These are phyloP conservation scores for Candida mattraensis DNA, from an alignment of 805 yeast species.

Conservation along the genomic window DNA sequence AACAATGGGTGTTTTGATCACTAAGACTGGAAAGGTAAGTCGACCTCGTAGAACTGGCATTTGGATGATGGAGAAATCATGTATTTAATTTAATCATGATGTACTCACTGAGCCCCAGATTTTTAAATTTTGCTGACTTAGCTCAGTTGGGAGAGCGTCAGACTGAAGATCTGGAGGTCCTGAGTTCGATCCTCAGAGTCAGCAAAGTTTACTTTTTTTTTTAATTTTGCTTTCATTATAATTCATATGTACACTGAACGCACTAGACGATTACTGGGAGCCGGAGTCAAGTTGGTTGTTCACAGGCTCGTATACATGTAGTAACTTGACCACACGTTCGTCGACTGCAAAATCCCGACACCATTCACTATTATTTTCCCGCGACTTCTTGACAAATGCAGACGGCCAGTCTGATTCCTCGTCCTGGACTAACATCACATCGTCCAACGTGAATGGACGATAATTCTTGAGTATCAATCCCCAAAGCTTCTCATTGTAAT, in stretches of 20 bases:
- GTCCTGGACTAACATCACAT: conserved; percentile 42
- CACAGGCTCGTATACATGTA: conserved; percentile 44
- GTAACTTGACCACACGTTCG: conserved; percentile 54
- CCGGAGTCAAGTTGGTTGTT: conserved; percentile 4
- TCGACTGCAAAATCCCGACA: conserved; percentile 71
- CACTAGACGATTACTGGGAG: neutral
- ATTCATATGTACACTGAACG: conserved; percentile 2
- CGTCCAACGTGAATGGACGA: conserved; percentile 52
- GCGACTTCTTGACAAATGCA: conserved; percentile 79
- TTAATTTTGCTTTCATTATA: conserved; percentile 1
- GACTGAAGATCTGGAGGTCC: conserved; percentile 31
- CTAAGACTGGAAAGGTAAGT: too few species aligned
- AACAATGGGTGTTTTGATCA: too few species aligned
- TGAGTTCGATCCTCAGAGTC: conserved; percentile 29
- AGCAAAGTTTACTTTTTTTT: conserved; percentile 15
- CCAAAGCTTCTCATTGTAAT: conserved; percentile 29
- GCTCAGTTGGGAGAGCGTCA: conserved; percentile 31
- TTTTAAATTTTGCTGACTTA: conserved; percentile 20
- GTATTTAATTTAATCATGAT: too few species aligned
- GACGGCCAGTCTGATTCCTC: conserved; percentile 90
- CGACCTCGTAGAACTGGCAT: too few species aligned
- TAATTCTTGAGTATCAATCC: conserved; percentile 39
- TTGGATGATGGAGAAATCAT: conserved; percentile 1
- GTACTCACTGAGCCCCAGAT: neutral
- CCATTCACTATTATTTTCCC: conserved; percentile 83